Percentiles rank a stretch among this genome's conserved stretches.
phyloP scores from a whole-genome alignment of 257 asterid species.

The Scutellaria barbata region DNA sequence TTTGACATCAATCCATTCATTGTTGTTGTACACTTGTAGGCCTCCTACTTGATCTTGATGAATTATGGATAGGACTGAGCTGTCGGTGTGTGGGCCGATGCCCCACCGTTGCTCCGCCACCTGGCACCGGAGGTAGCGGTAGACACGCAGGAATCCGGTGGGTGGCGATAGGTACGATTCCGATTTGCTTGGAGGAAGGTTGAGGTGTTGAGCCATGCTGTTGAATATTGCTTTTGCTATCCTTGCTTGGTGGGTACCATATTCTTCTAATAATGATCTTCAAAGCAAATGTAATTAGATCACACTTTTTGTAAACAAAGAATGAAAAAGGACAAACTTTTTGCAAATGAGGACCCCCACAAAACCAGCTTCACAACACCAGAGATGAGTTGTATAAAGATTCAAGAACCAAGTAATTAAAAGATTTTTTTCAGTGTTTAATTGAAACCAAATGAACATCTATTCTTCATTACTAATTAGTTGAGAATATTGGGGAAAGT shows the following conservation, averaged over 20 bases:
- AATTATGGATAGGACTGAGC: constrained; percentile 72
- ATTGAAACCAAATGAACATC: too few relatives aligned
- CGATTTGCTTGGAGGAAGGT: constrained; percentile 40
- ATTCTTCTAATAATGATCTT: constrained; percentile 68
- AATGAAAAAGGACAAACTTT: not conserved
- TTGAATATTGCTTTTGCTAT: constrained; percentile 56
- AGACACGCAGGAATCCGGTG: constrained; percentile 71
- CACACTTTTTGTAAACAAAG: not conserved
- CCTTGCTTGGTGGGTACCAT: constrained; percentile 65
- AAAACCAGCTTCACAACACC: too few relatives aligned
- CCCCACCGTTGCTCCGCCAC: constrained; percentile 61
- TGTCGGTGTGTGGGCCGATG: constrained; percentile 74
- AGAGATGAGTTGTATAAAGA: too few relatives aligned
- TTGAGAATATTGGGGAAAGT: too few relatives aligned
- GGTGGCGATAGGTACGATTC: constrained; percentile 53
- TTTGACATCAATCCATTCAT: constrained; percentile 66
- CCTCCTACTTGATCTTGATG: constrained; percentile 91
- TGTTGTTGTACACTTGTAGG: constrained; percentile 63
- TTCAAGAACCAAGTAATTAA: too few relatives aligned
- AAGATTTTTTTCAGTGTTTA: too few relatives aligned
- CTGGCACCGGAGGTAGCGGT: constrained; percentile 74
- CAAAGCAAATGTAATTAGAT: not conserved
- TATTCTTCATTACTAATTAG: too few relatives aligned
- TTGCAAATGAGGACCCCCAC: too few relatives aligned
- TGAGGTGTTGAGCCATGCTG: constrained; percentile 53